Percentiles rank a stretch among this genome's conserved stretches.
Evolutionary conservation across 768 basidiomycete species (phyloP).

Genomic region (Boletus tomentosulus): DNA sequence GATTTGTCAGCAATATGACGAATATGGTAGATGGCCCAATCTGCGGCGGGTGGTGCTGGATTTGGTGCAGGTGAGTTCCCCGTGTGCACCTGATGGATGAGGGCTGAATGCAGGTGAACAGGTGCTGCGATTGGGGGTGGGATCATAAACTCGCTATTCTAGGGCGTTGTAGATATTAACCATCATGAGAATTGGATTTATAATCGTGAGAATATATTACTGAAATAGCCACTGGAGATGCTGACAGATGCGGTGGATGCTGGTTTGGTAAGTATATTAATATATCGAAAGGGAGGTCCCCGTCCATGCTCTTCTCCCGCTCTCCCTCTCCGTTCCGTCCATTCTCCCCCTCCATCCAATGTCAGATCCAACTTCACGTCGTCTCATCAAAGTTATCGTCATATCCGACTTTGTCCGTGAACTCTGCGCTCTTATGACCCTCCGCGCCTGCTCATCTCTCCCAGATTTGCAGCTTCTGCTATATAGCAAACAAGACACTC

Average conservation of each 20-base stretch:
- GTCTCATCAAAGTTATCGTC: slow-evolving; percentile 29
- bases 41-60: slow-evolving; percentile 41
- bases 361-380: slow-evolving; percentile 17
- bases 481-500: slow-evolving; percentile 37
- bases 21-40: slow-evolving; percentile 25
- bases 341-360: slow-evolving; percentile 7
- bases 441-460: slow-evolving; percentile 5
- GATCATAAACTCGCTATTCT: slow-evolving; percentile 48
- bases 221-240: slow-evolving; percentile 21
- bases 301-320: slow-evolving; percentile 22
- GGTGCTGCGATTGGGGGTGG: slow-evolving; percentile 44
- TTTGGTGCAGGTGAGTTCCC: slow-evolving; percentile 41
- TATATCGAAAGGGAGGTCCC: slow-evolving; percentile 23
- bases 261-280: slow-evolving; percentile 24
- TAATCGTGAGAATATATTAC: slow-evolving; percentile 23
- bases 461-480: slow-evolving; percentile 36
- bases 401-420: slow-evolving; percentile 34
- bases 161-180: slow-evolving; percentile 11
- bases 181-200: slow-evolving; percentile 19
- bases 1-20: background rate
- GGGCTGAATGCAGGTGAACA: slow-evolving; percentile 13
- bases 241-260: slow-evolving; percentile 31
- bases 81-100: no score
- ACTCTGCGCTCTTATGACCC: background rate
- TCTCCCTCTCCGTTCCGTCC: background rate